Evolutionary conservation across 495 filamentous ascomycete species (phyloP).

Genomic region (Baudoinia panamericana): DNA sequence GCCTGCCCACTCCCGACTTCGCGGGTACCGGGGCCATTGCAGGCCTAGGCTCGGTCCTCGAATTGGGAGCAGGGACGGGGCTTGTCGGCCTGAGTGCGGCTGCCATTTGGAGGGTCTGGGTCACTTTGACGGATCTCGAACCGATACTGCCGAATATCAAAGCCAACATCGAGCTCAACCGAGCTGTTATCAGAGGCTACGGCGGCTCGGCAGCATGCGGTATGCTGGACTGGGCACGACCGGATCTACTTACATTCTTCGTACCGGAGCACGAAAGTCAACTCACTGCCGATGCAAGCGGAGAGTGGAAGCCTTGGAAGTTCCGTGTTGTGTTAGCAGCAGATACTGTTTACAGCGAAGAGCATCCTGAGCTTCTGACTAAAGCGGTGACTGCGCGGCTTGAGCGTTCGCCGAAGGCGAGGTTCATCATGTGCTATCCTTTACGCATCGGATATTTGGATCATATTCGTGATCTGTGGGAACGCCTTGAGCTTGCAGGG

Average conservation of each 20-base stretch:
- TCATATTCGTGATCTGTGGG: slow-evolving; percentile 20
- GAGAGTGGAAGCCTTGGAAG: background rate
- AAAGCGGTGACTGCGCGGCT: slow-evolving; percentile 11
- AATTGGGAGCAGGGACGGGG: slow-evolving; percentile 20
- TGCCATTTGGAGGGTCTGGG: slow-evolving; percentile 5
- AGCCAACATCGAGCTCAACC: slow-evolving; percentile 17
- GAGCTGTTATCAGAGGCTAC: background rate
- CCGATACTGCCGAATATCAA: slow-evolving; percentile 8
- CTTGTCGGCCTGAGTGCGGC: slow-evolving; percentile 18
- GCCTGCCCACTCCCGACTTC: background rate
- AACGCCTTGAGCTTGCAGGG: slow-evolving; percentile 10
- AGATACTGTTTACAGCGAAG: slow-evolving; percentile 18
- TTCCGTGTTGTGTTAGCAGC: slow-evolving; percentile 14
- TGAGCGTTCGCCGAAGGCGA: background rate
- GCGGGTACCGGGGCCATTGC: background rate
- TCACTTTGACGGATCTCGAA: slow-evolving; percentile 14
- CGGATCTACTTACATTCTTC: slow-evolving; percentile 1
- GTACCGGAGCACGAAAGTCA: background rate
- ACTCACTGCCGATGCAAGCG: background rate
- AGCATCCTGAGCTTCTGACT: slow-evolving; percentile 17
- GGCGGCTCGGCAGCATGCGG: slow-evolving; percentile 10
- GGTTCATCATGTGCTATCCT: slow-evolving; percentile 20
- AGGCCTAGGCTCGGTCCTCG: slow-evolving; percentile 2
- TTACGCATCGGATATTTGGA: slow-evolving; percentile 20
- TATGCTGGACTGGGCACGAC: slow-evolving; percentile 16